Evolutionary conservation across 331 rosid genomes (phyloP).

Genomic region (Dryas integrifolia): DNA sequence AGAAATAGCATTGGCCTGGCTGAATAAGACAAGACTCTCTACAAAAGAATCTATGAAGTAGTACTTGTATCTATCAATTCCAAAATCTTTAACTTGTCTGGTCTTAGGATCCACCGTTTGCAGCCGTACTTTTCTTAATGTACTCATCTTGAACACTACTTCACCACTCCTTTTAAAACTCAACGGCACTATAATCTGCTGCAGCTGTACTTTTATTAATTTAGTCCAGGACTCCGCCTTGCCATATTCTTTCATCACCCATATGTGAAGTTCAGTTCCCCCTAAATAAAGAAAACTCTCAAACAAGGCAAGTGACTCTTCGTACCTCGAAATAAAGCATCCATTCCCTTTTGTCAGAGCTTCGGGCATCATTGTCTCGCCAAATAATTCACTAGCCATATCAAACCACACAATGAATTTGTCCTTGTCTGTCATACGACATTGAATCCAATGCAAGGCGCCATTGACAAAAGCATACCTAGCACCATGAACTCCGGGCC

Average conservation of each 20-base stretch:
- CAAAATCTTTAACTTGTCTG: background rate
- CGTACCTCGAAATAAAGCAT: background rate
- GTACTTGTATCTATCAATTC: no score
- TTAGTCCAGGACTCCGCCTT: background rate
- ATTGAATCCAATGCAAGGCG: background rate
- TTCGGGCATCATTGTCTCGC: background rate
- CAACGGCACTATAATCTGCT: background rate
- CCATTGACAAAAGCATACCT: background rate
- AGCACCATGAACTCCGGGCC: no score
- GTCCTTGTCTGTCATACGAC: background rate
- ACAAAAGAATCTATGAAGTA: conserved; percentile 4
- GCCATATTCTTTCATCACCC: conserved; percentile 14
- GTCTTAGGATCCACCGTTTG: background rate
- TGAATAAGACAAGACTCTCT: background rate
- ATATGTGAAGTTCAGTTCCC: background rate
- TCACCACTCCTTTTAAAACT: conserved; percentile 1
- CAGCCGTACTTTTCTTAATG: no score
- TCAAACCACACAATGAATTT: conserved; percentile 3
- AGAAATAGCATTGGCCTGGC: background rate
- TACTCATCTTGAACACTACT: background rate
- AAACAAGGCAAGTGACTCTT: background rate
- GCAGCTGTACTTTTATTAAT: background rate
- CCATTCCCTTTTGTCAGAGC: background rate
- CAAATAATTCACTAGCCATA: background rate
- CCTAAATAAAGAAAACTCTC: no score